Evolutionary conservation across 805 yeast species (phyloP), one percentile per base, ranked within the genome.

Genomic region (Nakazawaea holstii): DNA sequence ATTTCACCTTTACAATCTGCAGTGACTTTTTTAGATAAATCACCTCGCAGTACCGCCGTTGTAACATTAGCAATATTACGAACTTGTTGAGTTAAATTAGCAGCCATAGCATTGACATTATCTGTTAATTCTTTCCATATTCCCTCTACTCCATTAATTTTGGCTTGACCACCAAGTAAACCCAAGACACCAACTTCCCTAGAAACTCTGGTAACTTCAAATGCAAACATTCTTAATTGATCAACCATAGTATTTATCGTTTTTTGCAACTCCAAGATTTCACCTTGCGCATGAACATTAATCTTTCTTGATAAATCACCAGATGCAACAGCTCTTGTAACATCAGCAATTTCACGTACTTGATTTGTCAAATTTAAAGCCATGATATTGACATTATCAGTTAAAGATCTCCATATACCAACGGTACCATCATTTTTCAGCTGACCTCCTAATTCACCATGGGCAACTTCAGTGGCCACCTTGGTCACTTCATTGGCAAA

Each of bases 181-280:
- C 96, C 96, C 55, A 87, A 87, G 14, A 87, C 95, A 62, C 96
- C 96, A 20, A 90, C 90, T 63, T 88, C 95, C 50, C 94, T 73
- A 2, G 95, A 92, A 10, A 87, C 95, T 51, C 90, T 79, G 2
- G 92, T 82, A 33, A 87, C 95, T 64, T 88, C 95, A 55, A 85
- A 84, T 1, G 94, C 92, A 66, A 87, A 87, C 24, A 84, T 82
- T 56, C 91, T 71, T 55, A 87, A 75, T 61, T 87, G 94, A 60
- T 85, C 92, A 65, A 87, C 94, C 94, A 87, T 88, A 50, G 90
- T 80, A 60, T 88, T 88, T 58, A 87, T 87, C 8, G 95, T 88
- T 69, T 84, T 85, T 62, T 87, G 95, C 52, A 88, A 73, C 56
- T 85, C 92, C 49, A 86, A 70, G 52, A 87, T 88, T 66, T 87